Evolutionary conservation across 192 early-diverging fungal species (phyloP), one percentile per base, ranked within the genome.

Genomic region (Coemansia aciculifera): DNA sequence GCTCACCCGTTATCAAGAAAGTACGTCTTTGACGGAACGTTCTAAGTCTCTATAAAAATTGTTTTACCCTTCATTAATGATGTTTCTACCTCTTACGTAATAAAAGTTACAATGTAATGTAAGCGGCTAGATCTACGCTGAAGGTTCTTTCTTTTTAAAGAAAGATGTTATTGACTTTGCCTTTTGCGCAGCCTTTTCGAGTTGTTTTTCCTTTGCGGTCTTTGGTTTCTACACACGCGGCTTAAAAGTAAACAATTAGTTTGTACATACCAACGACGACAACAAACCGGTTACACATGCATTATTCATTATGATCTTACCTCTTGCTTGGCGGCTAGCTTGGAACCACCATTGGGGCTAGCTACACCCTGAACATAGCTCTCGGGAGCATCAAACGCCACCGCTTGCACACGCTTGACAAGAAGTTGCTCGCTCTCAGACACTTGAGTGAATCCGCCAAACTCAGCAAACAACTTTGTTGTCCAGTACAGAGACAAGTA

Each of bases 1-100:
- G 95, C 94, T 10, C 96, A 97, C 72, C 94, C 94, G 39, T 68
- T 97, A 66, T 74, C 75, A 2, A 71, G 75, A 31, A 60, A 54
- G 5, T 39, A 64, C 21, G 31, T 39, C 17, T 83, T 83, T 69
- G 80, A 83, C 40, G 80, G 80, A 31, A 68, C 66, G 11, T 83
- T 83, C 37, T 77, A 78, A 31, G 10, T 52, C 38, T 51, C 29
- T 51, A 40, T 15, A 40, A 40, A 36, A 36, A 34, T 34, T 40
- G 40, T 42, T 42, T 38, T 38, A 8, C 27, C 27, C 27, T 2
- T 38, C 37, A 10, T 4, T 42, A 19, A 23, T 51, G 17, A 8
- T 37, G 34, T 13, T 31, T 36, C n/a, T 56, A 27, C 27, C 21
- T 21, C 21, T 27, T 27, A 27, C 27, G 27, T 27, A 27, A 27